Evolutionary conservation across 257 asterid species (phyloP).

Genomic region (Cordia subcordata): DNA sequence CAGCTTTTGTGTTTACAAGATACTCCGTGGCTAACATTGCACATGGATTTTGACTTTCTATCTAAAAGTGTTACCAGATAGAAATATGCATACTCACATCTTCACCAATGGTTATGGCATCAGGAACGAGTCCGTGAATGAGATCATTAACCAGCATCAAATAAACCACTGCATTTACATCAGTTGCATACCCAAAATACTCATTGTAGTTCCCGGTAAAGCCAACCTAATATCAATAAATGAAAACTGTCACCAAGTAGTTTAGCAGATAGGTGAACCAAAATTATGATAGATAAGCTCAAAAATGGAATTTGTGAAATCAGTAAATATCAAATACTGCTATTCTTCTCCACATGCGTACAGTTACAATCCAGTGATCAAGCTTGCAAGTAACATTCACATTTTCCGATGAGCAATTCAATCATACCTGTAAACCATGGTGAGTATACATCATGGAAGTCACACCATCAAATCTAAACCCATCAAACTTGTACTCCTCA

Average conservation of each 20-base stretch:
- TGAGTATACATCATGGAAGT: conserved; percentile 99
- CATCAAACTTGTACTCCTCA: conserved; percentile 98
- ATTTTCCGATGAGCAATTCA: conserved; percentile 1
- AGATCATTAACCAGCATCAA: conserved; percentile 95
- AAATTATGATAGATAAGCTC: too few species aligned
- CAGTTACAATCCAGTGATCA: too few species aligned
- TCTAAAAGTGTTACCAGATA: background rate
- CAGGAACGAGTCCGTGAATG: conserved; percentile 89
- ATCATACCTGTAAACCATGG: conserved; percentile 84
- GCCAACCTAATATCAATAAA: conserved; percentile 43
- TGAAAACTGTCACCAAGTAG: background rate
- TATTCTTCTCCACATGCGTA: too few species aligned
- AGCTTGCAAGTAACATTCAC: background rate
- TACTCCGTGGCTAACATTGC: background rate
- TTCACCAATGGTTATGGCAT: conserved; percentile 83
- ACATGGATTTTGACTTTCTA: background rate
- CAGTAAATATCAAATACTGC: too few species aligned
- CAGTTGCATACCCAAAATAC: conserved; percentile 86
- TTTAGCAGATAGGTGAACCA: too few species aligned
- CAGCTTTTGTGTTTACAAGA: too few species aligned
- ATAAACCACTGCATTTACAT: conserved; percentile 94
- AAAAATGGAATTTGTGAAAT: too few species aligned
- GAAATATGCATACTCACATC: conserved; percentile 58
- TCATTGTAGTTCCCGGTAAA: conserved; percentile 94
- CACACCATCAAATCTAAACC: conserved; percentile 98